These are phyloP conservation scores for Volvariella surrecta DNA, from an alignment of 1,284 basidiomycete species.

Conservation along the genomic window DNA sequence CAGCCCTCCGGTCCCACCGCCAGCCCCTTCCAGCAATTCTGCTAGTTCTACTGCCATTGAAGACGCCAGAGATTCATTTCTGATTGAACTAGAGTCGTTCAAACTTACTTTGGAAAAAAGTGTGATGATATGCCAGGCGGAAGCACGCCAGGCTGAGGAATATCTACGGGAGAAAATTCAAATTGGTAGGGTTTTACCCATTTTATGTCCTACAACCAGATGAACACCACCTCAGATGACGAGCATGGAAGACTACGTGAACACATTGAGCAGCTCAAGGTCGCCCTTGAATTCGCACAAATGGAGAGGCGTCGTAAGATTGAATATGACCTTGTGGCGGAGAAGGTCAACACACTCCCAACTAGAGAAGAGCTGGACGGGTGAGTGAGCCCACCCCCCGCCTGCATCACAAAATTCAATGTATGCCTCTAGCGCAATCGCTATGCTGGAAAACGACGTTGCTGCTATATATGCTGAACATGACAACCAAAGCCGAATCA, in stretches of 20 bases:
- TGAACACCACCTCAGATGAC: slow-evolving; percentile 34
- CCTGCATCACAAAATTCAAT: slow-evolving; percentile 1
- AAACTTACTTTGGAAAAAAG: slow-evolving; percentile 67
- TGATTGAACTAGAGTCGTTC: slow-evolving; percentile 69
- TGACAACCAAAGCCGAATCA: slow-evolving; percentile 56
- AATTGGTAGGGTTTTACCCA: slow-evolving; percentile 43
- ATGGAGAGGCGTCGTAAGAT: slow-evolving; percentile 66
- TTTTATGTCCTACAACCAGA: slow-evolving; percentile 2
- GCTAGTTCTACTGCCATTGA: slow-evolving; percentile 34
- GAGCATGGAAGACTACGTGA: slow-evolving; percentile 56
- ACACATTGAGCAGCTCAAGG: slow-evolving; percentile 71
- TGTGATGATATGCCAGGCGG: slow-evolving; percentile 72
- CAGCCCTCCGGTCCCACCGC: slow-evolving; percentile 32
- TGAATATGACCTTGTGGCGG: slow-evolving; percentile 74
- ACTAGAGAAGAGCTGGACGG: slow-evolving; percentile 63
- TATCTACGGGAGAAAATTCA: slow-evolving; percentile 61
- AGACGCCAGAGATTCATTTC: slow-evolving; percentile 68
- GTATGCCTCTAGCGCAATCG: slow-evolving; percentile 44
- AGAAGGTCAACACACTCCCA: slow-evolving; percentile 73
- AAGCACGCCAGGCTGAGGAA: slow-evolving; percentile 72
- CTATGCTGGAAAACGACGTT: slow-evolving; percentile 68
- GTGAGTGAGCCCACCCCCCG: slow-evolving; percentile 30
- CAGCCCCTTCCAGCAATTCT: slow-evolving; percentile 22
- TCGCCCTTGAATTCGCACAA: slow-evolving; percentile 68
- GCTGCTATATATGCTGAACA: slow-evolving; percentile 63